Conservation (phyloP, 805 yeast genomes). For the Starmerella stigmatis region DNA sequence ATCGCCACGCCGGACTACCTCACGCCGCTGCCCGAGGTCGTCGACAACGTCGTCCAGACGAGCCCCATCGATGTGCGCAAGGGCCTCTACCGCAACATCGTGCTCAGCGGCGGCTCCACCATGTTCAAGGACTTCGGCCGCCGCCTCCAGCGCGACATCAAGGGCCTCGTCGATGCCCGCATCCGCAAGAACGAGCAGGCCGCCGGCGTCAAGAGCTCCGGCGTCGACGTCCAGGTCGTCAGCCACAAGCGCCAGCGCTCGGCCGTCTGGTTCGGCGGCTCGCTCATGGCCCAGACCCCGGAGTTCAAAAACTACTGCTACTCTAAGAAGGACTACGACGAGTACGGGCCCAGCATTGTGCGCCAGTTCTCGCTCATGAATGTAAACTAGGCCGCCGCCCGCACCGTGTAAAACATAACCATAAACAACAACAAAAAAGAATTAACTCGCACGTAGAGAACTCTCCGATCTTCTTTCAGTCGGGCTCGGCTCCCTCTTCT, state of each 20-base stretch:
- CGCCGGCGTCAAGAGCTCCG: slow-evolving; percentile 61
- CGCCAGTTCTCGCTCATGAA: slow-evolving; percentile 92
- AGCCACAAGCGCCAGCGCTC: slow-evolving; percentile 95
- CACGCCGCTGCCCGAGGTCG: slow-evolving; percentile 93
- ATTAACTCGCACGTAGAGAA: not conserved
- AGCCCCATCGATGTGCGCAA: slow-evolving; percentile 97
- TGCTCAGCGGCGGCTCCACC: slow-evolving; percentile 93
- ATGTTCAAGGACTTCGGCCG: slow-evolving; percentile 98
- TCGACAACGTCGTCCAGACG: slow-evolving; percentile 87
- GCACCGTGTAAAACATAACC: too few species aligned
- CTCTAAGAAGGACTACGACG: slow-evolving; percentile 95
- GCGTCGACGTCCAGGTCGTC: slow-evolving; percentile 94
- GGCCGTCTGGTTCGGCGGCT: slow-evolving; percentile 99
- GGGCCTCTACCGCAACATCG: slow-evolving; percentile 90
- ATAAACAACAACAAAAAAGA: slow-evolving; percentile 29
- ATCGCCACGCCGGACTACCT: slow-evolving; percentile 89
- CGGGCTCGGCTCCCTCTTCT: too few species aligned
- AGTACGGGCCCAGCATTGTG: slow-evolving; percentile 94
- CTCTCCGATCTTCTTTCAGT: not conserved
- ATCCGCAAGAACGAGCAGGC: slow-evolving; percentile 68
- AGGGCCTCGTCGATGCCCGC: slow-evolving; percentile 77
- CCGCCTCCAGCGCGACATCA: slow-evolving; percentile 90
- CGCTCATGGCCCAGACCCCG: slow-evolving; percentile 89
- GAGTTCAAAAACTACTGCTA: slow-evolving; percentile 95
- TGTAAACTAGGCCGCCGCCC: slow-evolving; percentile 43